These are phyloP conservation scores for Ophiosphaerella korrae DNA, from an alignment of 2,329 filamentous ascomycete genomes.

Conservation along the genomic window DNA sequence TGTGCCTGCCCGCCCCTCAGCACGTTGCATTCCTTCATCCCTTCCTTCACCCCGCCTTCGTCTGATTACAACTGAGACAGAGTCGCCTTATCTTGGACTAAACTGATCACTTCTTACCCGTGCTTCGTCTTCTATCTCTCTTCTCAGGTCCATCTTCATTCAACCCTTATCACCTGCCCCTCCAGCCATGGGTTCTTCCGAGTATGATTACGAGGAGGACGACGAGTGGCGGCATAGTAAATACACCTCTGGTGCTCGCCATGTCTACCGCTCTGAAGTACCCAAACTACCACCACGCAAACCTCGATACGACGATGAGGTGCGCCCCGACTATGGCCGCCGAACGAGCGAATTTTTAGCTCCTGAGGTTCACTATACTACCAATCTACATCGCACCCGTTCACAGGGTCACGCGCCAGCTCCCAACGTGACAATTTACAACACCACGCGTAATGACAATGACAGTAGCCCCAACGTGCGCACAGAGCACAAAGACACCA, in stretches of 20 bases:
- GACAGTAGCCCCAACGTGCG: constrained; percentile 42
- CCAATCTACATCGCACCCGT: constrained; percentile 51
- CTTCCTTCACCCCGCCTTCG: constrained; percentile 22
- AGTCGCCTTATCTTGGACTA: too few relatives aligned
- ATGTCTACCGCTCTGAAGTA: constrained; percentile 26
- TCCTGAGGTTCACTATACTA: constrained; percentile 34
- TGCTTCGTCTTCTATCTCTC: not conserved
- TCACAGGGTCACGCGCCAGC: constrained; percentile 51
- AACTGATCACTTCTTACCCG: constrained; percentile 11
- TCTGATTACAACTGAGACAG: constrained; percentile 17
- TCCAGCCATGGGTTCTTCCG: constrained; percentile 29
- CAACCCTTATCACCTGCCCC: too few relatives aligned
- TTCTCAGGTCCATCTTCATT: not conserved
- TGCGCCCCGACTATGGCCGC: constrained; percentile 26
- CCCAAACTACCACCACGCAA: constrained; percentile 20
- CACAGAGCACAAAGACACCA: constrained; percentile 36
- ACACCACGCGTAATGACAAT: constrained; percentile 49
- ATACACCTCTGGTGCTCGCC: constrained; percentile 34
- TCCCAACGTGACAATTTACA: constrained; percentile 55
- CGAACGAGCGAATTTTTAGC: constrained; percentile 37
- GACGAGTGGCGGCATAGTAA: constrained; percentile 38
- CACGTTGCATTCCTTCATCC: not conserved
- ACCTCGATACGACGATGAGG: constrained; percentile 19
- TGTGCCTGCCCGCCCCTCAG: constrained; percentile 17
- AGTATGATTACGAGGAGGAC: constrained; percentile 33